Percentiles rank a stretch among this genome's conserved stretches.
Conservation (phyloP, 208 protist species). For the Porcisia deanei region DNA sequence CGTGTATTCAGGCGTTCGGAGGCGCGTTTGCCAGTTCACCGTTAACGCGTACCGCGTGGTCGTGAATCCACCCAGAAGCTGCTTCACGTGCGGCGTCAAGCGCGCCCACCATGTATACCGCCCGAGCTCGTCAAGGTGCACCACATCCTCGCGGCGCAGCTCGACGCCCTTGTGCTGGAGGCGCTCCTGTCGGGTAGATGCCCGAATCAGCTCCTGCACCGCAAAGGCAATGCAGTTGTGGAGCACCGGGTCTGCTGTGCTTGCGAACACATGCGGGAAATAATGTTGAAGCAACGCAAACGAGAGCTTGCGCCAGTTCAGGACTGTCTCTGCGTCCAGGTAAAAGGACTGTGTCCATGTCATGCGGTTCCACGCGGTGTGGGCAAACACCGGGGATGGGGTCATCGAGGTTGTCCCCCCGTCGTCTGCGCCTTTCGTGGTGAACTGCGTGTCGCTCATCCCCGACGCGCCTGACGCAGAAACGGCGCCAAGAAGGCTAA, state of each 20-base stretch:
- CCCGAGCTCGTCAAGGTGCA: constrained; percentile 73
- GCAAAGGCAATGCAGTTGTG: constrained; percentile 87
- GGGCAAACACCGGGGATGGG: neutral
- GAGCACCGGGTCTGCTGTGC: constrained; percentile 74
- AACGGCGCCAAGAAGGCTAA: constrained; percentile 78
- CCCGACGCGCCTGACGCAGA: constrained; percentile 15
- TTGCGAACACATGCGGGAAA: constrained; percentile 71
- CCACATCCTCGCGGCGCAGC: constrained; percentile 44
- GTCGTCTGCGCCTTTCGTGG: neutral
- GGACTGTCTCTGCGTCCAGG: constrained; percentile 42
- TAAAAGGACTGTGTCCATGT: constrained; percentile 8
- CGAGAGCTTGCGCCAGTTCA: constrained; percentile 72
- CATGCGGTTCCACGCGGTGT: constrained; percentile 2
- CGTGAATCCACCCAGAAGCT: constrained; percentile 75
- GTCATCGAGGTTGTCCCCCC: neutral
- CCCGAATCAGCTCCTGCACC: constrained; percentile 81
- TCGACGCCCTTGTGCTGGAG: constrained; percentile 28
- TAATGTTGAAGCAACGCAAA: constrained; percentile 68
- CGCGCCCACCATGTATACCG: constrained; percentile 81
- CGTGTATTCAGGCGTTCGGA: constrained; percentile 64
- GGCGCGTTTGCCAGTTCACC: constrained; percentile 45
- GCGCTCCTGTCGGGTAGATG: constrained; percentile 63
- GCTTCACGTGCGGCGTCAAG: constrained; percentile 48
- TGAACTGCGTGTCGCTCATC: neutral
- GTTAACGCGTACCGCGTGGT: constrained; percentile 67